These are phyloP conservation scores for Leccinum longicurvipes DNA, from an alignment of 768 basidiomycete genomes.

Conservation along the genomic window DNA sequence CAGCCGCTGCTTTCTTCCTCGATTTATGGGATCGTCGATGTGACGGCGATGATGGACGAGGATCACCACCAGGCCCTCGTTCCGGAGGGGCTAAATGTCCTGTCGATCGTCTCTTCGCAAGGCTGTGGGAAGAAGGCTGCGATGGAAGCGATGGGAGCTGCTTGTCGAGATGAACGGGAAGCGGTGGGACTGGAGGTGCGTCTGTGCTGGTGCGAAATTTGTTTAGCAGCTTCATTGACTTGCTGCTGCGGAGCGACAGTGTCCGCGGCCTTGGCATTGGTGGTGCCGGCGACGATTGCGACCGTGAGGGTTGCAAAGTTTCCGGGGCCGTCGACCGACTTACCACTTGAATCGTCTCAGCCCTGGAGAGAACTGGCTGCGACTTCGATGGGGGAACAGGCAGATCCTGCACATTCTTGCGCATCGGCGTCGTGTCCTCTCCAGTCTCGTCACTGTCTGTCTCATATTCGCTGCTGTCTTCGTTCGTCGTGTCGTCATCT, in stretches of 20 bases:
- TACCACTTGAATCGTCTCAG: background rate
- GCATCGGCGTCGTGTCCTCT: slow-evolving; percentile 2
- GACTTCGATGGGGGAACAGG: background rate
- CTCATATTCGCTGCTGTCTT: slow-evolving; percentile 41
- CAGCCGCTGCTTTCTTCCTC: slow-evolving; percentile 41
- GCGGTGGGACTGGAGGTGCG: slow-evolving; percentile 41
- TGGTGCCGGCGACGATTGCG: slow-evolving; percentile 4
- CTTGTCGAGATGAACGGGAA: slow-evolving; percentile 35
- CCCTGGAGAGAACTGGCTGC: background rate
- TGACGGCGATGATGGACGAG: slow-evolving; percentile 5
- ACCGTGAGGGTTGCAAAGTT: background rate
- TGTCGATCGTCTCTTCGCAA: slow-evolving; percentile 16
- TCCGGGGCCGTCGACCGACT: background rate
- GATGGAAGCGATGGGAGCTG: slow-evolving; percentile 39
- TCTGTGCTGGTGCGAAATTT: slow-evolving; percentile 30
- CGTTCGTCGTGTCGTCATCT: slow-evolving; percentile 35
- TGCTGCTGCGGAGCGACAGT: slow-evolving; percentile 44
- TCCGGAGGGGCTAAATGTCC: slow-evolving; percentile 5
- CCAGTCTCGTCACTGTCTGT: slow-evolving; percentile 15
- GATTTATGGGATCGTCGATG: slow-evolving; percentile 28
- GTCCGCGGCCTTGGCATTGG: slow-evolving; percentile 29
- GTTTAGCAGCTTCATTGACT: slow-evolving; percentile 40
- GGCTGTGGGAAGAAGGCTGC: slow-evolving; percentile 10
- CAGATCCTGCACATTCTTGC: slow-evolving; percentile 8
- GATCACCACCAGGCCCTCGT: background rate